These are phyloP conservation scores for Priceomyces castillae DNA, from an alignment of 805 yeast genomes.

Conservation along the genomic window DNA sequence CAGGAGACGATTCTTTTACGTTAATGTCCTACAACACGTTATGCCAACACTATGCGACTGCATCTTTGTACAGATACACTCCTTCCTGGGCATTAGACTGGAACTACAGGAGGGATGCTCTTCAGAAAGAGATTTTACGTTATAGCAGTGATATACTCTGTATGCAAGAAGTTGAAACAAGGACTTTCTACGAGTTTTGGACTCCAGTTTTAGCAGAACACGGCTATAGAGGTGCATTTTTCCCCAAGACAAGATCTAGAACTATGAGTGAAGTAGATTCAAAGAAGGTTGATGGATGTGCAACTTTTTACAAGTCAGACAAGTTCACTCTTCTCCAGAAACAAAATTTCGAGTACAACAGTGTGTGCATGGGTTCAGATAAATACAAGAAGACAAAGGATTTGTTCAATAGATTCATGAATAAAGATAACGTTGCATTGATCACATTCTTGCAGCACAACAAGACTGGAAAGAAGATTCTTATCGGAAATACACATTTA, in stretches of 20 bases:
- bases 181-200: slow-evolving; percentile 85
- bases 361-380: slow-evolving; percentile 75
- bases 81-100: slow-evolving; percentile 97
- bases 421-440: slow-evolving; percentile 89
- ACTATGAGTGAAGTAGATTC: slow-evolving; percentile 81
- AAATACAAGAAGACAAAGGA: slow-evolving; percentile 92
- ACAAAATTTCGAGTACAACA: slow-evolving; percentile 77
- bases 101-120: slow-evolving; percentile 79
- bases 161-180: slow-evolving; percentile 92
- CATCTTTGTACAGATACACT: slow-evolving; percentile 87
- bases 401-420: slow-evolving; percentile 92
- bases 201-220: slow-evolving; percentile 63
- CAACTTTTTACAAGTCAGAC: slow-evolving; percentile 74
- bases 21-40: slow-evolving; percentile 84
- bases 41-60: slow-evolving; percentile 94
- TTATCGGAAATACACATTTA: slow-evolving; percentile 87
- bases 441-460: slow-evolving; percentile 71
- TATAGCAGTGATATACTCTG: slow-evolving; percentile 77
- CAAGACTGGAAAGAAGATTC: slow-evolving; percentile 66
- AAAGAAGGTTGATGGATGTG: slow-evolving; percentile 96
- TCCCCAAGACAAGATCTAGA: slow-evolving; percentile 86
- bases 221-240: slow-evolving; percentile 81
- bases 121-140: slow-evolving; percentile 68
- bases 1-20: slow-evolving; percentile 53
- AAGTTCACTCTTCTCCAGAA: slow-evolving; percentile 71